A percentile compares a stretch with the other conserved stretches of the same genome.
These are phyloP conservation scores for Jacaranda mimosifolia DNA, from an alignment of 257 asterid species.

Conservation along the genomic window DNA sequence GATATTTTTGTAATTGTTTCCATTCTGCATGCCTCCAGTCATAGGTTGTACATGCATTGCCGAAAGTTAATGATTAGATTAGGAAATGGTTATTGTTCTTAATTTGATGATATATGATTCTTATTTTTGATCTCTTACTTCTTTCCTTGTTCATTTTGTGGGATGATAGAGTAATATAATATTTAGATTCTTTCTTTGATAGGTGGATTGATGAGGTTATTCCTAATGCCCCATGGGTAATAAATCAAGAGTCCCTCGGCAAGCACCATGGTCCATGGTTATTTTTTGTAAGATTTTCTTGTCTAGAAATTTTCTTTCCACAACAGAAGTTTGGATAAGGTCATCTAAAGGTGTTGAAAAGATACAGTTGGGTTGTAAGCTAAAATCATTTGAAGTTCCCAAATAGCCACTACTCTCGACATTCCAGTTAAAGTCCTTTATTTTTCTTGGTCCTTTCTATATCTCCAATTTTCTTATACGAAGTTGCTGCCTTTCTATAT, in stretches of 20 bases:
- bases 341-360: conserved; percentile 21
- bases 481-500: no score
- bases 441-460: background rate
- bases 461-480: background rate
- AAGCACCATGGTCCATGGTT: conserved; percentile 67
- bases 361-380: background rate
- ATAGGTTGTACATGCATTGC: background rate
- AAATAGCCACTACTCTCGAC: no score
- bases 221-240: conserved; percentile 79
- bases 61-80: background rate
- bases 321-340: conserved; percentile 15
- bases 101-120: conserved; percentile 9
- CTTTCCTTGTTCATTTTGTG: background rate
- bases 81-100: background rate
- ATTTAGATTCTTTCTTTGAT: conserved; percentile 23
- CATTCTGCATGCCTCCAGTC: background rate
- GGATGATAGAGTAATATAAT: background rate
- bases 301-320: background rate
- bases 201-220: conserved; percentile 88
- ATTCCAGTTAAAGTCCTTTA: background rate
- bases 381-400: background rate
- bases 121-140: background rate
- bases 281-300: conserved; percentile 64
- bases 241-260: conserved; percentile 70
- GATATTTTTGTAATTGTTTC: conserved; percentile 6